Conservation (phyloP, 495 filamentous ascomycete species). For the Penicillium crystallinum region DNA sequence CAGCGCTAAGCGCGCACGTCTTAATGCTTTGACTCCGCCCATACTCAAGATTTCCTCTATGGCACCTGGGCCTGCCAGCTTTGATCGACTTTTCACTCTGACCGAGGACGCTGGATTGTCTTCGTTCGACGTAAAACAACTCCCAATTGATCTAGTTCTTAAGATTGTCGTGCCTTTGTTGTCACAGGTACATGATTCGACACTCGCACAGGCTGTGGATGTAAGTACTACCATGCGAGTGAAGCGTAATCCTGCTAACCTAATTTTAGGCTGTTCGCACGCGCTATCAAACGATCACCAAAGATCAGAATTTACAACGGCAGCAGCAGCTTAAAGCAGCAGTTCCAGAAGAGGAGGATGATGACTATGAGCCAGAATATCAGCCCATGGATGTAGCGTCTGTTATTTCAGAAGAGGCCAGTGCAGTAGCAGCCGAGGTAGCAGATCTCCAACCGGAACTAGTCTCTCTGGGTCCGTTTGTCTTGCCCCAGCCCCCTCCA, state of each 20-base stretch:
- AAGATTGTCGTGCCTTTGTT: slow-evolving; percentile 71
- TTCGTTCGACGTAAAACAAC: slow-evolving; percentile 72
- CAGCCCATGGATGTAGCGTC: slow-evolving; percentile 66
- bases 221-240: slow-evolving; percentile 25
- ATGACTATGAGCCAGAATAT: slow-evolving; percentile 85
- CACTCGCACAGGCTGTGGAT: slow-evolving; percentile 65
- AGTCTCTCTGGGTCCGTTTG: slow-evolving; percentile 61
- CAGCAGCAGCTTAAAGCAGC: slow-evolving; percentile 39
- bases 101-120: slow-evolving; percentile 68
- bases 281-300: slow-evolving; percentile 42
- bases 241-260: slow-evolving; percentile 17
- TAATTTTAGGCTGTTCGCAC: slow-evolving; percentile 39
- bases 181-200: slow-evolving; percentile 53
- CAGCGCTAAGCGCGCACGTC: slow-evolving; percentile 62
- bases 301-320: slow-evolving; percentile 34
- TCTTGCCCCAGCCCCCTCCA: slow-evolving; percentile 69
- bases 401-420: slow-evolving; percentile 64
- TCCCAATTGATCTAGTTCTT: slow-evolving; percentile 68
- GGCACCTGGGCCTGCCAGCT: slow-evolving; percentile 66
- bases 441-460: slow-evolving; percentile 49
- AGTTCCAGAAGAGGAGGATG: slow-evolving; percentile 78
- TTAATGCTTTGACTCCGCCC: slow-evolving; percentile 49
- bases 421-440: slow-evolving; percentile 55
- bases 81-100: slow-evolving; percentile 77
- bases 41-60: slow-evolving; percentile 59